A percentile compares a stretch with the other conserved stretches of the same genome.
Evolutionary conservation across 176 grass and related monocot genomes (phyloP).

Genomic region (Oryza officinalis): DNA sequence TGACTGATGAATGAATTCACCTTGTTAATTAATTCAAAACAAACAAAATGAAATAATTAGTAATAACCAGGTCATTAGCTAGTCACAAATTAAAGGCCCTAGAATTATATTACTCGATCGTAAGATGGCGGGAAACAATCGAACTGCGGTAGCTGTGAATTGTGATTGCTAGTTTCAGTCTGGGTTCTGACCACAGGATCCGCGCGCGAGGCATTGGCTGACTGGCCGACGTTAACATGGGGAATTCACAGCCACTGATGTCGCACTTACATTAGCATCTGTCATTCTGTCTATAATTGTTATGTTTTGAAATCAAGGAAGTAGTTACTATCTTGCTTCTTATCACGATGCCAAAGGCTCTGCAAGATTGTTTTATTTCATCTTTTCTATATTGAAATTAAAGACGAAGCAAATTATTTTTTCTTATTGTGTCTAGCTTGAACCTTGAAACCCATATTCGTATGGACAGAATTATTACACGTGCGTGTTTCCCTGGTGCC

Average conservation of each 20-base stretch:
- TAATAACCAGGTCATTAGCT: not conserved
- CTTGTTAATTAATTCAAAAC: too few species aligned
- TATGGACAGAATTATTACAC: not conserved
- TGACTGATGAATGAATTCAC: not conserved
- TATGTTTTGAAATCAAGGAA: too few species aligned
- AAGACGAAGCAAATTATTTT: not conserved
- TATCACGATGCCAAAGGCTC: not conserved
- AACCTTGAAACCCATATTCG: not conserved
- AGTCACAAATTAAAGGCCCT: not conserved
- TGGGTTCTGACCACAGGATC: constrained; percentile 17
- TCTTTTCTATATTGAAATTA: too few species aligned
- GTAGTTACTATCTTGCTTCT: not conserved
- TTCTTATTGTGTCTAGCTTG: not conserved
- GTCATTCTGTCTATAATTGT: too few species aligned
- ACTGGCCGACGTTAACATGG: constrained; percentile 16
- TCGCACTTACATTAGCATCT: constrained; percentile 10
- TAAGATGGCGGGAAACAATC: not conserved
- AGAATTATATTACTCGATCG: not conserved
- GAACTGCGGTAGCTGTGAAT: too few species aligned
- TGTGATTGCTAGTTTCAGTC: not conserved
- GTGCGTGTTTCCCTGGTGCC: not conserved
- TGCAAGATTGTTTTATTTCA: too few species aligned
- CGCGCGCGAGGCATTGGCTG: not conserved
- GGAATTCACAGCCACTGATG: constrained; percentile 29
- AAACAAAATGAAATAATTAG: too few species aligned